Evolutionary conservation across 345 rosid species (phyloP).

Genomic region (Eucalyptus cloeziana): DNA sequence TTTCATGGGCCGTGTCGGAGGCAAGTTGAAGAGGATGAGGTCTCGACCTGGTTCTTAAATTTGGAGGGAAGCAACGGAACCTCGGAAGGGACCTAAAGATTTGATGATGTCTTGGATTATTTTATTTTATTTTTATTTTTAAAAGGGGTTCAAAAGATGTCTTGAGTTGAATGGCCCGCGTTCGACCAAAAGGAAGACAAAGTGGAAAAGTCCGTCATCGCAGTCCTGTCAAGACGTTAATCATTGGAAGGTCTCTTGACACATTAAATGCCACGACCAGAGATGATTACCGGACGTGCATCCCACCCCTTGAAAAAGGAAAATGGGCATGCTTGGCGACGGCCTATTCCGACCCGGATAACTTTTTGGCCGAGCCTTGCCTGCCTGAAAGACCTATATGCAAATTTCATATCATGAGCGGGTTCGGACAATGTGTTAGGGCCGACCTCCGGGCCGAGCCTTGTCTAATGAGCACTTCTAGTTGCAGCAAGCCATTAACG

Average conservation of each 20-base stretch:
- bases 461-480: neutral
- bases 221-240: neutral
- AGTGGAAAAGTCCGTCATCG: neutral
- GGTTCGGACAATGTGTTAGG: too few relatives aligned
- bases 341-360: neutral
- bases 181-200: rapidly evolving
- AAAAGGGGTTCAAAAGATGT: too few relatives aligned
- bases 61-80: neutral
- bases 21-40: neutral
- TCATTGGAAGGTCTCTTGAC: neutral
- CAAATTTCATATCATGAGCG: neutral
- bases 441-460: neutral
- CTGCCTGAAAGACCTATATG: neutral
- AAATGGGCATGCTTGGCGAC: neutral
- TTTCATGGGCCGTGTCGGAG: neutral
- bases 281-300: neutral
- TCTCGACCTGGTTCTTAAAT: neutral
- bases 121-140: too few relatives aligned
- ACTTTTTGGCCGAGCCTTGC: neutral
- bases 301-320: neutral
- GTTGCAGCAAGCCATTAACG: neutral
- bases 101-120: too few relatives aligned
- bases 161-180: too few relatives aligned
- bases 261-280: neutral
- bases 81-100: neutral